phyloP scores from a whole-genome alignment of 257 asterid genomes.

The Vinca minor region DNA sequence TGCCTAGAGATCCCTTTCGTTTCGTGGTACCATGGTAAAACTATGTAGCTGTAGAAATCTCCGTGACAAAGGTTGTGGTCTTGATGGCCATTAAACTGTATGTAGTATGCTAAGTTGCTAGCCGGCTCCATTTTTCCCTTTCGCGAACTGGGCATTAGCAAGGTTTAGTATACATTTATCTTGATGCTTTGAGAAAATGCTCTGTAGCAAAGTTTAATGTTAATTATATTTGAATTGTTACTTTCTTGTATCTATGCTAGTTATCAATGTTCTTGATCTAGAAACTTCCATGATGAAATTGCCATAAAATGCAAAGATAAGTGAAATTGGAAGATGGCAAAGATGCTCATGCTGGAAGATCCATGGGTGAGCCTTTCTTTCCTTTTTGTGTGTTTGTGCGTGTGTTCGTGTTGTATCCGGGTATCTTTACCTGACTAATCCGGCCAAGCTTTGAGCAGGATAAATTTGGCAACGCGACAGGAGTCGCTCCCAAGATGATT shows the following conservation, averaged over 20 bases:
- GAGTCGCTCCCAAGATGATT: no score
- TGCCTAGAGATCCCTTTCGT: not conserved
- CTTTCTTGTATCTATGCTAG: not conserved
- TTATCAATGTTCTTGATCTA: no score
- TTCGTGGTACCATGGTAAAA: not conserved
- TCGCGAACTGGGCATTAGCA: not conserved
- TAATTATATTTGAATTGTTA: no score
- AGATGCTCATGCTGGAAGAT: constrained; percentile 4
- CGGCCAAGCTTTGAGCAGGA: no score
- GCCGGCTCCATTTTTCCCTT: not conserved
- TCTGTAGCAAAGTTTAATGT: not conserved
- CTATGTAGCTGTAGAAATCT: not conserved
- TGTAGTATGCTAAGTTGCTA: not conserved
- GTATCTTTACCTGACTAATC: no score
- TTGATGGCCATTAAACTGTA: not conserved
- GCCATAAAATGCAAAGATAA: not conserved
- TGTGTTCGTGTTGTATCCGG: no score
- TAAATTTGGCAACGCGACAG: no score
- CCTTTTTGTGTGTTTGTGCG: no score
- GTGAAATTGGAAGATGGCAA: not conserved
- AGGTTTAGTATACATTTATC: not conserved
- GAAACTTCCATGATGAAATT: not conserved
- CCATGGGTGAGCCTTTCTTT: not conserved
- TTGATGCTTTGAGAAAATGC: not conserved
- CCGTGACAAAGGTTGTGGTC: not conserved